Percentiles rank a stretch among this genome's conserved stretches.
Evolutionary conservation across 2,329 filamentous ascomycete genomes (phyloP).

Genomic region (Diaporthe velutina): DNA sequence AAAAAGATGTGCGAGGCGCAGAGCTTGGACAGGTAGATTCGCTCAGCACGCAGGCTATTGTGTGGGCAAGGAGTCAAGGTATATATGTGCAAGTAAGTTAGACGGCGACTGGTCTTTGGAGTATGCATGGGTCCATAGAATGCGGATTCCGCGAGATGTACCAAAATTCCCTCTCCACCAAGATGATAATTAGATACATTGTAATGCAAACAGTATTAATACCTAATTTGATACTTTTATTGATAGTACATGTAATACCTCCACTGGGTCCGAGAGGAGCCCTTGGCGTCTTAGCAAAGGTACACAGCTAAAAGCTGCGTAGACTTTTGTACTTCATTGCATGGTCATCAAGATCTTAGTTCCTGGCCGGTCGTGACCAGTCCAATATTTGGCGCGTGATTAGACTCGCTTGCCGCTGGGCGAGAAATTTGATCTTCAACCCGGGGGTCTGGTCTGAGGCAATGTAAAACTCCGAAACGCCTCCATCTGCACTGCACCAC

Average conservation of each 20-base stretch:
- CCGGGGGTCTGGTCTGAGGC: background rate
- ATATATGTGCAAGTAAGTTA: background rate
- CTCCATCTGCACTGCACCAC: background rate
- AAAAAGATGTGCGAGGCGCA: conserved; percentile 29
- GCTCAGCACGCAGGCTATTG: background rate
- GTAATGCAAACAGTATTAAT: background rate
- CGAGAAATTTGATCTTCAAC: background rate
- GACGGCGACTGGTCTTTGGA: background rate
- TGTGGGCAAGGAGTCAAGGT: too few species aligned
- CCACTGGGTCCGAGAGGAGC: background rate
- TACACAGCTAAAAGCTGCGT: background rate
- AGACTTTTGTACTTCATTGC: background rate
- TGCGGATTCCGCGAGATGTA: background rate
- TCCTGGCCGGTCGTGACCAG: background rate
- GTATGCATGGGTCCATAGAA: too few species aligned
- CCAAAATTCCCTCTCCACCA: background rate
- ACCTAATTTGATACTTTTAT: background rate
- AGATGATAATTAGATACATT: background rate
- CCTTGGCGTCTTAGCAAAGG: background rate
- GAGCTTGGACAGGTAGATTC: conserved; percentile 7
- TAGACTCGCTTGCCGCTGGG: background rate
- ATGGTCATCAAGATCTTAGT: background rate
- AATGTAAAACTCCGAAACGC: background rate
- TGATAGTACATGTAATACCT: background rate
- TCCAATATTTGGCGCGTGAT: background rate